Conservation (phyloP, 1,139 yeast species). For the Lodderomyces orthopsilosis region DNA sequence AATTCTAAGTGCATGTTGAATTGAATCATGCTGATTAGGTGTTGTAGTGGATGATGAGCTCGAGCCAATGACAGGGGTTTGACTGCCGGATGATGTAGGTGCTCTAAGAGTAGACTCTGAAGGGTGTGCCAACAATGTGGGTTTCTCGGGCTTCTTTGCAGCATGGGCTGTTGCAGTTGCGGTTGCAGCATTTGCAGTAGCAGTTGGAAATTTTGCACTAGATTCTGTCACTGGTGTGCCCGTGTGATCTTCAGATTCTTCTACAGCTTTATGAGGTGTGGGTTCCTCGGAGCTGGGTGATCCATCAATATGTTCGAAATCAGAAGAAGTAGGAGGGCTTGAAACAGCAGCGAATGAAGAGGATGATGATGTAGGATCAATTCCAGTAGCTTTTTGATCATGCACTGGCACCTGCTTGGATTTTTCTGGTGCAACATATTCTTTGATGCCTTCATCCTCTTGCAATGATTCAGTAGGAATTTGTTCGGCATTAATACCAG, state of each 20-base stretch:
- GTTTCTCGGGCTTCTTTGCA: conserved; percentile 10
- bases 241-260: conserved; percentile 3
- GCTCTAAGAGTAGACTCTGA: conserved; percentile 14
- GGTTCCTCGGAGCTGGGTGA: conserved; percentile 6
- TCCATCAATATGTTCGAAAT: conserved; percentile 18
- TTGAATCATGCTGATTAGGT: neutral
- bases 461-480: neutral
- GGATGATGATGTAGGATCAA: conserved; percentile 23
- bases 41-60: conserved; percentile 10
- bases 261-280: conserved; percentile 14
- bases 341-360: conserved; percentile 47
- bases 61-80: conserved; percentile 4
- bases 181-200: conserved; percentile 1
- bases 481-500: neutral
- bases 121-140: conserved; percentile 12
- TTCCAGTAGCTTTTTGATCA: conserved; percentile 7
- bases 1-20: conserved; percentile 12
- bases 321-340: conserved; percentile 17
- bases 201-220: conserved; percentile 6
- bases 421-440: conserved; percentile 3
- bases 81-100: neutral
- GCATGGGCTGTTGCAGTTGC: conserved; percentile 4
- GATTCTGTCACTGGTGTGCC: conserved; percentile 12
- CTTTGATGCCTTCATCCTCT: conserved; percentile 1
- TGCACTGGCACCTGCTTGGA: neutral